These are phyloP conservation scores for Lathyrus sativus DNA, from an alignment of 306 rosid genomes.

Conservation along the genomic window DNA sequence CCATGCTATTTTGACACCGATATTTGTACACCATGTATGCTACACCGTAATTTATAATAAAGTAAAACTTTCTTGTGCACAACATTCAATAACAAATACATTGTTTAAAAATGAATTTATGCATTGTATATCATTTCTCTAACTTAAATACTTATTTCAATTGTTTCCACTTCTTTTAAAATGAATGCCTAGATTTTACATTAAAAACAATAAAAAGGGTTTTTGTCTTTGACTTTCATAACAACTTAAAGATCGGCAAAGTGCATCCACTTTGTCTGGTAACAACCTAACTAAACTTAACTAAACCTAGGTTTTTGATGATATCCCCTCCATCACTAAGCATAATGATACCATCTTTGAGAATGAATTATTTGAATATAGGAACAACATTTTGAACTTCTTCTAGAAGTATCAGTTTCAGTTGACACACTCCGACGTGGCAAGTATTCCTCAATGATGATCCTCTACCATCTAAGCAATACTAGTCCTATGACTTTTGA, in stretches of 20 bases:
- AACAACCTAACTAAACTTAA: constrained; percentile 32
- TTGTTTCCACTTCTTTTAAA: not conserved
- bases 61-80: too few species aligned
- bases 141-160: not conserved
- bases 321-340: constrained; percentile 46
- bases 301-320: constrained; percentile 36
- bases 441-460: constrained; percentile 65
- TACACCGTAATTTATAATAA: too few species aligned
- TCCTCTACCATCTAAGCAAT: constrained; percentile 47
- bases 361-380: constrained; percentile 44
- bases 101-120: too few species aligned
- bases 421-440: constrained; percentile 64
- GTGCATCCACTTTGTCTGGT: constrained; percentile 19
- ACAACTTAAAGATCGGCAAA: constrained; percentile 41
- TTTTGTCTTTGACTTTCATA: too few species aligned
- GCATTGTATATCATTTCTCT: too few species aligned
- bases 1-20: too few species aligned
- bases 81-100: too few species aligned
- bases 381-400: constrained; percentile 47
- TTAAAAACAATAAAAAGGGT: too few species aligned
- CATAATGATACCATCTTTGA: constrained; percentile 47
- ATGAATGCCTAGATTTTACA: not conserved
- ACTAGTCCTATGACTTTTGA: not conserved
- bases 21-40: too few species aligned
- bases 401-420: constrained; percentile 53